These are phyloP conservation scores for Cyclostephanos tholiformis DNA, from an alignment of 108 stramenopile genomes.

Conservation along the genomic window DNA sequence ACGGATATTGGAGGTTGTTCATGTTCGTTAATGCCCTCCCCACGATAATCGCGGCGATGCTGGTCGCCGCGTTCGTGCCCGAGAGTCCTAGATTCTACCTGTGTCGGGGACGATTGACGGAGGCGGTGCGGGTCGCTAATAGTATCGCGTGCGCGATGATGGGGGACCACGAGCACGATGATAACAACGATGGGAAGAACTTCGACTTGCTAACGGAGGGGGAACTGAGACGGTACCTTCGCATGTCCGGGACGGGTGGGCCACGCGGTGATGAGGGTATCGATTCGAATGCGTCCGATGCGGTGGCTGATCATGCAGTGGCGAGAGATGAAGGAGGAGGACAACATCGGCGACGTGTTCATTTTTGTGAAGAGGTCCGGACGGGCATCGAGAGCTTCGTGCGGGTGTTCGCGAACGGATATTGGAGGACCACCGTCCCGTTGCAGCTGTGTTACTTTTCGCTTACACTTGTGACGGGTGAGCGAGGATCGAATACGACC, in stretches of 20 bases:
- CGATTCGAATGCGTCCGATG: neutral
- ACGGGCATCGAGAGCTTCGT: conserved; percentile 18
- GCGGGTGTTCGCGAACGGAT: conserved; percentile 33
- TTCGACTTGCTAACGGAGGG: conserved; percentile 22
- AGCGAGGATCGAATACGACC: neutral
- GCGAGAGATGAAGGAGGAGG: neutral
- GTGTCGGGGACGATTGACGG: conserved; percentile 28
- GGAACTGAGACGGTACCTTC: conserved; percentile 30
- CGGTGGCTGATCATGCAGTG: neutral
- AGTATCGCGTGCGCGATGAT: conserved; percentile 24
- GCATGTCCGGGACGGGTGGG: conserved; percentile 19
- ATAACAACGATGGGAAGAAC: neutral
- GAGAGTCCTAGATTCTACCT: conserved; percentile 46
- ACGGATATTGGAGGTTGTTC: conserved; percentile 46
- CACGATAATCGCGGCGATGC: conserved; percentile 19
- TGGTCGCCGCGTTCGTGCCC: conserved; percentile 31
- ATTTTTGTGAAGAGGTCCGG: conserved; percentile 17
- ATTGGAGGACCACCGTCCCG: conserved; percentile 39
- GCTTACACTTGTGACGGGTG: conserved; percentile 31
- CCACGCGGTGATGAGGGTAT: conserved; percentile 22
- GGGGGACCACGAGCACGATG: conserved; percentile 9
- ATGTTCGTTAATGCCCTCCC: conserved; percentile 41
- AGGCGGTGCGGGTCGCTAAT: conserved; percentile 36
- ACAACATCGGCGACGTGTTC: neutral
- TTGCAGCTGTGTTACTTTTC: conserved; percentile 39